phyloP scores from a whole-genome alignment of 164 flowering plant species.

The Magnolia sinica region DNA sequence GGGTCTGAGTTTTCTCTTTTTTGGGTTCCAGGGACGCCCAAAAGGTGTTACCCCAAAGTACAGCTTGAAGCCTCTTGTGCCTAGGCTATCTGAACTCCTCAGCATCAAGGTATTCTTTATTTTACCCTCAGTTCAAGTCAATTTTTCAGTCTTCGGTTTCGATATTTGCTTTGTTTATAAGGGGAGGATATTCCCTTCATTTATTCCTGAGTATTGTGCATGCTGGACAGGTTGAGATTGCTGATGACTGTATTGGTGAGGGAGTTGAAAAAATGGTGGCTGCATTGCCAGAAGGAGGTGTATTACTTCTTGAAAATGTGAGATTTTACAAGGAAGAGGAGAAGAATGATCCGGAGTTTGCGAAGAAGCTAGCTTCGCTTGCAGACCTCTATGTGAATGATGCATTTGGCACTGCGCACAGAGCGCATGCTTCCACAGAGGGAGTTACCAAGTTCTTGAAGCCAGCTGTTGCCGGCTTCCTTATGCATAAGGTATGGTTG shows the following conservation, averaged over 20 bases:
- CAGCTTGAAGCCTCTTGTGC: constrained; percentile 84
- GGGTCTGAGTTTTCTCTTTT: neutral
- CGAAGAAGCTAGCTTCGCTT: constrained; percentile 75
- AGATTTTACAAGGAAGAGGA: constrained; percentile 88
- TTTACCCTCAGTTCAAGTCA: neutral
- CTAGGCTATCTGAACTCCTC: constrained; percentile 78
- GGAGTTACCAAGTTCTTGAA: constrained; percentile 76
- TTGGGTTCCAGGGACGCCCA: constrained; percentile 63
- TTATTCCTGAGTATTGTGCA: neutral
- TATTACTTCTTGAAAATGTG: constrained; percentile 80
- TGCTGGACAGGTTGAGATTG: constrained; percentile 58
- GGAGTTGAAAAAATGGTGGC: constrained; percentile 73
- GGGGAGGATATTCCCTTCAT: neutral
- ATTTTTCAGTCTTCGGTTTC: no score
- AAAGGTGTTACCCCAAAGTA: constrained; percentile 83
- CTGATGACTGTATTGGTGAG: constrained; percentile 75
- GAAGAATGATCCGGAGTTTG: constrained; percentile 87
- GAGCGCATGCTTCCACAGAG: constrained; percentile 93
- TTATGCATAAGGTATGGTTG: constrained; percentile 75
- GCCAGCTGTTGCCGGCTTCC: constrained; percentile 89
- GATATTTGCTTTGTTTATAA: neutral
- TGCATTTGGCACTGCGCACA: constrained; percentile 87
- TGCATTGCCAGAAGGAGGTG: constrained; percentile 70
- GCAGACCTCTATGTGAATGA: constrained; percentile 86
- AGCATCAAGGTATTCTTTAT: constrained; percentile 48